These are phyloP conservation scores for Paramecium sonneborni DNA, from an alignment of 73 alveolate genomes.

Conservation along the genomic window DNA sequence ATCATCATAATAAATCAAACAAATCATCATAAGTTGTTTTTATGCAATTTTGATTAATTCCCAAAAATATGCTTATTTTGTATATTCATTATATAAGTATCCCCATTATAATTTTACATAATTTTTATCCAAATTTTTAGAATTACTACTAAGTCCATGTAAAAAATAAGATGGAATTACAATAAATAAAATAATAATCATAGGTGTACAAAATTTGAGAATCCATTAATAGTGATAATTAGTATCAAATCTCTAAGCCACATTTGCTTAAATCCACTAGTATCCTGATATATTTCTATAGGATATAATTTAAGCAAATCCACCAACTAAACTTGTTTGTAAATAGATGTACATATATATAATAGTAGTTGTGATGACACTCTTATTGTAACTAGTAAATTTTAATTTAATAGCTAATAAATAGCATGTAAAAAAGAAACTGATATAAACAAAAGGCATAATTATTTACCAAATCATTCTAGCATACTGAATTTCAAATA, in stretches of 20 bases:
- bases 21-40: neutral
- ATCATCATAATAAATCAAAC: neutral
- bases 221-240: neutral
- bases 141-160: neutral
- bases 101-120: neutral
- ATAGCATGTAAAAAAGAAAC: neutral
- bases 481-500: neutral
- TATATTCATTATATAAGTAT: neutral
- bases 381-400: neutral
- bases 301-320: neutral
- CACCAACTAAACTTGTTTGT: slow-evolving; percentile 2
- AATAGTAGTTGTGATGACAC: neutral
- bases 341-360: neutral
- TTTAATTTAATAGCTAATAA: neutral
- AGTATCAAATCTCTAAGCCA: neutral
- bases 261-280: neutral
- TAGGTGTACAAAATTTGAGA: neutral
- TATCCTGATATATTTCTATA: neutral
- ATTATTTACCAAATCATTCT: neutral
- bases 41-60: neutral
- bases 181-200: neutral
- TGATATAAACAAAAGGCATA: neutral
- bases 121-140: neutral
- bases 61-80: neutral
- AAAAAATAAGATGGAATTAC: neutral